A percentile compares a stretch with the other conserved stretches of the same genome.
phyloP scores from a whole-genome alignment of 352 stramenopile genomes.

The Globisporangium echinulatum region DNA sequence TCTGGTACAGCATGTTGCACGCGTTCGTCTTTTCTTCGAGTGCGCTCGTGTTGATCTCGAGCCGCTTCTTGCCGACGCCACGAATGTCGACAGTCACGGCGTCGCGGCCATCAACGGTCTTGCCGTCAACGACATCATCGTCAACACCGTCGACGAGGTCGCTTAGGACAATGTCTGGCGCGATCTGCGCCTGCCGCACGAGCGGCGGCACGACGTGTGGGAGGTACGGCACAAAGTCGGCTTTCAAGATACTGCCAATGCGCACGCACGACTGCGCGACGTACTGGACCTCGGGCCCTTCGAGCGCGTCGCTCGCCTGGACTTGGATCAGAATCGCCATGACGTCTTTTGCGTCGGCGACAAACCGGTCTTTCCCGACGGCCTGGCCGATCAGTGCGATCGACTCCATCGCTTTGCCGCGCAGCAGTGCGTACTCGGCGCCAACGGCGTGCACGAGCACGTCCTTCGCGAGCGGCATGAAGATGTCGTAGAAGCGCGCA shows the following conservation, averaged over 20 bases:
- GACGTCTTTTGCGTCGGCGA: conserved; percentile 70
- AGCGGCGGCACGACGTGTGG: conserved; percentile 76
- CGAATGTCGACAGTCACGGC: conserved; percentile 71
- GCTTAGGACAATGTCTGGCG: conserved; percentile 75
- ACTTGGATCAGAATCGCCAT: conserved; percentile 84
- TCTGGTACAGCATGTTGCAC: conserved; percentile 88
- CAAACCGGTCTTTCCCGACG: conserved; percentile 81
- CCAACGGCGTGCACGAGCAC: conserved; percentile 69
- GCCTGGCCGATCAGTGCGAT: conserved; percentile 85
- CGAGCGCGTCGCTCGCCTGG: conserved; percentile 61
- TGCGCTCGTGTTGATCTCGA: conserved; percentile 85
- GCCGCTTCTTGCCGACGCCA: conserved; percentile 71
- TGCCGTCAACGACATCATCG: conserved; percentile 30
- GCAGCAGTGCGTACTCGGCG: conserved; percentile 75
- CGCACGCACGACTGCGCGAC: conserved; percentile 82
- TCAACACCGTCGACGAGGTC: conserved; percentile 56
- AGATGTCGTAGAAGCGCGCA: conserved; percentile 78
- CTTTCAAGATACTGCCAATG: conserved; percentile 82
- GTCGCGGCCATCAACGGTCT: conserved; percentile 62
- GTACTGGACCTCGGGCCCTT: conserved; percentile 79
- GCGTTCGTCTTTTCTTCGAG: conserved; percentile 84
- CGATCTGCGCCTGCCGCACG: conserved; percentile 74
- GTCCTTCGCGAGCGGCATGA: conserved; percentile 84
- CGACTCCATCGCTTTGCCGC: conserved; percentile 85
- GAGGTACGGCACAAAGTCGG: conserved; percentile 85